Conservation (phyloP, 73 alveolate genomes). For the Loxodes magnus region DNA sequence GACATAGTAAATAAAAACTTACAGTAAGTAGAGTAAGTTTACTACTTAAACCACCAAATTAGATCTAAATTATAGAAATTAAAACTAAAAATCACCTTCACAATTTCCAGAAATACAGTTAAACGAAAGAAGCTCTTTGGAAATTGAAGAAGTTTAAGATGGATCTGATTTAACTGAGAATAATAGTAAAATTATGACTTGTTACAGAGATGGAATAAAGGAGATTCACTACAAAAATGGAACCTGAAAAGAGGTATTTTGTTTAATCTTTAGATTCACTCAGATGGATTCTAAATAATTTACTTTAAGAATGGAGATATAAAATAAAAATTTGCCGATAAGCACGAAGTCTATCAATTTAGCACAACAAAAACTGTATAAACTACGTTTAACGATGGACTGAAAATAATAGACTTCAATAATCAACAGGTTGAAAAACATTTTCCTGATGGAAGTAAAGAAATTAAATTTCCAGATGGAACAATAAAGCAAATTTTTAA, state of each 20-base stretch:
- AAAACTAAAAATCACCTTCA: too few species aligned
- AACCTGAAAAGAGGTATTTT: conserved; percentile 58
- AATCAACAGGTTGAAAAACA: conserved; percentile 65
- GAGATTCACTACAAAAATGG: conserved; percentile 56
- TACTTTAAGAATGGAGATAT: conserved; percentile 47
- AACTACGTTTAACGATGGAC: conserved; percentile 47
- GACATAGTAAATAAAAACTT: too few species aligned
- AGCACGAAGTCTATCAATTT: conserved; percentile 48
- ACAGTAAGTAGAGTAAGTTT: too few species aligned
- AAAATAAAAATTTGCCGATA: conserved; percentile 62
- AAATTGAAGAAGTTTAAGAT: too few species aligned
- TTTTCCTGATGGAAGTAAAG: conserved; percentile 56
- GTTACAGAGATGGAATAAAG: conserved; percentile 32
- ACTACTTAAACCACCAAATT: too few species aligned
- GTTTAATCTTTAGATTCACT: conserved; percentile 39
- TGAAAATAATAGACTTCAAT: conserved; percentile 34
- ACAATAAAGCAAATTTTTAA: conserved; percentile 34
- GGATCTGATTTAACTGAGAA: too few species aligned
- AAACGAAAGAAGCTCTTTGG: too few species aligned
- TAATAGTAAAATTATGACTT: too few species aligned
- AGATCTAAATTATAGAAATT: too few species aligned
- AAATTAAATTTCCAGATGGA: conserved; percentile 40
- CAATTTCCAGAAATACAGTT: too few species aligned
- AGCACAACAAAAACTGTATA: conserved; percentile 41
- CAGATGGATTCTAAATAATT: conserved; percentile 66